Evolutionary conservation across 805 yeast species (phyloP).

Genomic region (Kodamaea neixiangensis): DNA sequence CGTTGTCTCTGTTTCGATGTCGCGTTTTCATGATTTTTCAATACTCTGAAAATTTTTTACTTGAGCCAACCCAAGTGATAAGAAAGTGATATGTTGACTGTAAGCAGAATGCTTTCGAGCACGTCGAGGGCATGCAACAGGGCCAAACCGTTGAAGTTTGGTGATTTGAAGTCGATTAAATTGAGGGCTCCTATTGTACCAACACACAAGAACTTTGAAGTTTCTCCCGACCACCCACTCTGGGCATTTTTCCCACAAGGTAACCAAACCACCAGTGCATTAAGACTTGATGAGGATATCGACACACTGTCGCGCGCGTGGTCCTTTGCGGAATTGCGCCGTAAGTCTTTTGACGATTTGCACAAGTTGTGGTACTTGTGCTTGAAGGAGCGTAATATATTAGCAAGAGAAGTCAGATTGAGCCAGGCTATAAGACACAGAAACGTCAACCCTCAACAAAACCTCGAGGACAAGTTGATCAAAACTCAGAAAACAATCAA

Average conservation of each 20-base stretch:
- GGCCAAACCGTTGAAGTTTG: constrained; percentile 22
- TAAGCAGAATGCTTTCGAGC: constrained; percentile 7
- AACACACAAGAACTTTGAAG: constrained; percentile 66
- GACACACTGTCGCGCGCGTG: constrained; percentile 68
- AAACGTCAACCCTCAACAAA: constrained; percentile 39
- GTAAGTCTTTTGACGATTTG: constrained; percentile 88
- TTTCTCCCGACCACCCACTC: constrained; percentile 85
- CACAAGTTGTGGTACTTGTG: constrained; percentile 90
- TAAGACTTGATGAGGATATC: constrained; percentile 59
- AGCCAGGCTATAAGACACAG: constrained; percentile 34
- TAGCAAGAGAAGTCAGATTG: constrained; percentile 74
- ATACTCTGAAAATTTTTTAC: background rate
- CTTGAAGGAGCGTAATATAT: constrained; percentile 75
- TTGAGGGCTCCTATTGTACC: constrained; percentile 87
- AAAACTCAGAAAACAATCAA: constrained; percentile 59
- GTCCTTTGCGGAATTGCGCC: constrained; percentile 84
- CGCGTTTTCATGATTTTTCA: constrained; percentile 2
- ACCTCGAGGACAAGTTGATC: constrained; percentile 39
- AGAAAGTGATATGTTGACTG: background rate
- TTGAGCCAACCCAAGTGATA: background rate
- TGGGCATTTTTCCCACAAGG: constrained; percentile 81
- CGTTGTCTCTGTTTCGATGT: background rate
- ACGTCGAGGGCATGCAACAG: constrained; percentile 11
- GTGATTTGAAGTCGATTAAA: constrained; percentile 31
- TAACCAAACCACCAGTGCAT: constrained; percentile 51